These are phyloP conservation scores for Pythium apleroticum DNA, from an alignment of 352 stramenopile species.

Conservation along the genomic window DNA sequence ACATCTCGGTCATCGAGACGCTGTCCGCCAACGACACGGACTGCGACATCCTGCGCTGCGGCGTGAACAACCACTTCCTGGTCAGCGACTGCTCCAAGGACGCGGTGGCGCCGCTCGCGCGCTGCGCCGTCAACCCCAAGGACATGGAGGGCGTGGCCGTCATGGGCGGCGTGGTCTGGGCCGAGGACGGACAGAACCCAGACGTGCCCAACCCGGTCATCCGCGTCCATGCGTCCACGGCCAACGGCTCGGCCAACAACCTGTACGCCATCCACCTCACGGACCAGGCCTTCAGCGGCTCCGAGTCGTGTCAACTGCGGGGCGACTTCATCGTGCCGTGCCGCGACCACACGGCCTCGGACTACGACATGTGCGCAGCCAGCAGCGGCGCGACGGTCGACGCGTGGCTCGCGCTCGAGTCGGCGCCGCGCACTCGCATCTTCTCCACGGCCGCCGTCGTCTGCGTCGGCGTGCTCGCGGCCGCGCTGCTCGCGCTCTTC, in stretches of 20 bases:
- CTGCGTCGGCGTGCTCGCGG: conserved; percentile 41
- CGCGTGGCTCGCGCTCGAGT: conserved; percentile 53
- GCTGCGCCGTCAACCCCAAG: conserved; percentile 44
- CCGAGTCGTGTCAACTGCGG: conserved; percentile 47
- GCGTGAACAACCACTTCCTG: conserved; percentile 54
- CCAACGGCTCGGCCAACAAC: conserved; percentile 20
- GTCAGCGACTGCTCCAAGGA: conserved; percentile 32
- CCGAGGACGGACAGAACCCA: conserved; percentile 54
- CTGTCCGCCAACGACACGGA: conserved; percentile 22
- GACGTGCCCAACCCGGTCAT: conserved; percentile 52
- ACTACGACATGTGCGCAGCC: conserved; percentile 48
- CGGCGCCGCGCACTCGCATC: conserved; percentile 33
- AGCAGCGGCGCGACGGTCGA: conserved; percentile 42
- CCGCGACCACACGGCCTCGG: conserved; percentile 41
- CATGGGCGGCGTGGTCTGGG: conserved; percentile 51
- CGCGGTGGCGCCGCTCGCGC: conserved; percentile 35
- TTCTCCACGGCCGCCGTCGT: conserved; percentile 62
- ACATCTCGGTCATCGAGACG: conserved; percentile 36
- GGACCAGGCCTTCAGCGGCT: conserved; percentile 38
- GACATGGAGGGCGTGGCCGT: conserved; percentile 31
- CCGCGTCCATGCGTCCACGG: conserved; percentile 36
- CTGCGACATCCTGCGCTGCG: conserved; percentile 38
- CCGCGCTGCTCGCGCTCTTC: conserved; percentile 36
- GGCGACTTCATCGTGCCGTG: conserved; percentile 71
- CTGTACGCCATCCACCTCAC: conserved; percentile 70